phyloP scores from a whole-genome alignment of 768 basidiomycete species.

The Macrocybe gigantea region DNA sequence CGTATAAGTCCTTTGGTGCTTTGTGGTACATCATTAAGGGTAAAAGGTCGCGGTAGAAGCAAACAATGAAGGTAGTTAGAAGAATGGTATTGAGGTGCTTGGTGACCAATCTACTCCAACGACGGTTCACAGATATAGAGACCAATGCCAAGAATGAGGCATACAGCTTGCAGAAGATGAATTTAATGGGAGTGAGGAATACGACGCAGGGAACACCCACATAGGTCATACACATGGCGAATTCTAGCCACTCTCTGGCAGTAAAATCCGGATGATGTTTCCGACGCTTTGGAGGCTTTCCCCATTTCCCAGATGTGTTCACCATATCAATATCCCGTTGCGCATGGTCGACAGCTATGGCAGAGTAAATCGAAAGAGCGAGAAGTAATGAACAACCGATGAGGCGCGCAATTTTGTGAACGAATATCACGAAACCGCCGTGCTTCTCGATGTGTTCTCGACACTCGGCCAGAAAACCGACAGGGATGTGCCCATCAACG shows the following conservation, averaged over 20 bases:
- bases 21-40: conserved; percentile 53
- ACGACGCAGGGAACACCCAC: conserved; percentile 12
- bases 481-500: not conserved
- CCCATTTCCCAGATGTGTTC: conserved; percentile 15
- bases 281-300: conserved; percentile 20
- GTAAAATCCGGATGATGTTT: conserved; percentile 9
- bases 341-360: conserved; percentile 25
- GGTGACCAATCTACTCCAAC: conserved; percentile 29
- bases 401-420: conserved; percentile 40
- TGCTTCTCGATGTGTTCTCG: conserved; percentile 32
- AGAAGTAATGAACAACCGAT: conserved; percentile 42
- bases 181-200: not conserved
- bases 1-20: conserved; percentile 39
- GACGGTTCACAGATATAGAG: conserved; percentile 29
- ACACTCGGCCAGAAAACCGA: conserved; percentile 20
- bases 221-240: conserved; percentile 24
- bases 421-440: conserved; percentile 43
- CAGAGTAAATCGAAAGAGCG: conserved; percentile 39
- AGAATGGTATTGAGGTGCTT: conserved; percentile 45
- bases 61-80: conserved; percentile 41
- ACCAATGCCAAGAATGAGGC: conserved; percentile 36
- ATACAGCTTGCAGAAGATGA: conserved; percentile 29
- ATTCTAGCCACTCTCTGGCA: conserved; percentile 21
- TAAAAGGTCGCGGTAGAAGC: conserved; percentile 52
- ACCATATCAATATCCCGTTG: not conserved